Conservation (phyloP, 2,329 filamentous ascomycete genomes). For the Nemania diffusa region DNA sequence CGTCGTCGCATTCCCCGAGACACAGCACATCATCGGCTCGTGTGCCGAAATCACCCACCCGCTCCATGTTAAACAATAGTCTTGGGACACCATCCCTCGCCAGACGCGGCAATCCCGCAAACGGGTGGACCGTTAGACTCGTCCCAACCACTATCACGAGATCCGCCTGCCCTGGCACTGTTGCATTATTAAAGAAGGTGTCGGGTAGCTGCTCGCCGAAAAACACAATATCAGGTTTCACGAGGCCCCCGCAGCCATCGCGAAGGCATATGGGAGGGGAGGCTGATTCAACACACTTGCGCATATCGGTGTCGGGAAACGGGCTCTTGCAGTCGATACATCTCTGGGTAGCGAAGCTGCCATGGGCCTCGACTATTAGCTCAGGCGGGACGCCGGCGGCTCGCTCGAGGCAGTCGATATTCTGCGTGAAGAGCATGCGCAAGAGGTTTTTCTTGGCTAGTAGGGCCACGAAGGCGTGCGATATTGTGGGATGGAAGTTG, state of each 20-base stretch:
- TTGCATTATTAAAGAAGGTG: slow-evolving; percentile 67
- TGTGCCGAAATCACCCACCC: slow-evolving; percentile 80
- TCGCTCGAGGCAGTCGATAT: slow-evolving; percentile 95
- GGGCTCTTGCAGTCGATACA: slow-evolving; percentile 86
- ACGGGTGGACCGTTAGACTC: slow-evolving; percentile 87
- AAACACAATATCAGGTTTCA: slow-evolving; percentile 96
- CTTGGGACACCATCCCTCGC: slow-evolving; percentile 73
- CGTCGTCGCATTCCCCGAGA: slow-evolving; percentile 84
- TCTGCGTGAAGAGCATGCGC: slow-evolving; percentile 92
- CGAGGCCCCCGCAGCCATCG: slow-evolving; percentile 75
- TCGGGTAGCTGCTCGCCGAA: slow-evolving; percentile 76
- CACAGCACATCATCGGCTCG: slow-evolving; percentile 85
- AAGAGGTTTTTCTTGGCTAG: slow-evolving; percentile 82
- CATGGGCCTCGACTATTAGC: slow-evolving; percentile 91
- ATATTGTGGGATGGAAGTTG: slow-evolving; percentile 86
- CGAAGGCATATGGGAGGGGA: slow-evolving; percentile 76
- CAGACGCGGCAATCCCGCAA: slow-evolving; percentile 79
- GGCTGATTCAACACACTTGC: slow-evolving; percentile 70
- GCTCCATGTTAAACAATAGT: slow-evolving; percentile 87
- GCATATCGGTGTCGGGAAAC: slow-evolving; percentile 81
- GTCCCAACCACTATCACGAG: slow-evolving; percentile 89
- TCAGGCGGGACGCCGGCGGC: slow-evolving; percentile 83
- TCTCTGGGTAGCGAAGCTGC: slow-evolving; percentile 89
- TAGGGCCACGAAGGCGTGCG: slow-evolving; percentile 87
- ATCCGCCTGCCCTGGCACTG: slow-evolving; percentile 71